phyloP scores from a whole-genome alignment of 257 asterid species.

The Petunia secreta region DNA sequence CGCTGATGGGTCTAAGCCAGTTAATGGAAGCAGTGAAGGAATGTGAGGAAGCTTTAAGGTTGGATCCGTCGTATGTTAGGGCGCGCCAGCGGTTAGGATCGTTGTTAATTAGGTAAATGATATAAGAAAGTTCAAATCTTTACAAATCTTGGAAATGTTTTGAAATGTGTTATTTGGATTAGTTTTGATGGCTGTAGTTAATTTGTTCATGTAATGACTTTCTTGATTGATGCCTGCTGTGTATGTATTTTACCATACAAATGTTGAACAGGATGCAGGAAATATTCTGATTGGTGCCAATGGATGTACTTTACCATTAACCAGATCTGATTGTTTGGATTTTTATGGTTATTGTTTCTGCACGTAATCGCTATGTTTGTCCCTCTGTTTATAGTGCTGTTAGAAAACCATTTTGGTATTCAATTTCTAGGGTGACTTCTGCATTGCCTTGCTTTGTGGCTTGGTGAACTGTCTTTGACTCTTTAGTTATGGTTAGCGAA shows the following conservation, averaged over 20 bases:
- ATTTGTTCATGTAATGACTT: neutral
- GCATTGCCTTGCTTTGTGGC: neutral
- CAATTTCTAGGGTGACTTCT: neutral
- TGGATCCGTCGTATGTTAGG: constrained; percentile 67
- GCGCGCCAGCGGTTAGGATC: constrained; percentile 80
- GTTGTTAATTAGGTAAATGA: constrained; percentile 61
- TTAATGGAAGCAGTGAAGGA: constrained; percentile 61
- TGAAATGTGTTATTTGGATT: neutral
- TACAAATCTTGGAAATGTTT: neutral
- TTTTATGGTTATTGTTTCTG: constrained; percentile 35
- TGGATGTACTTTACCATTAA: neutral
- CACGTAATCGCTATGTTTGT: constrained; percentile 35
- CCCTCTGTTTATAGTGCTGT: constrained; percentile 11
- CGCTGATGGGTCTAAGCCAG: constrained; percentile 57
- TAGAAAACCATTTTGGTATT: neutral
- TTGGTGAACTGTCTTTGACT: neutral
- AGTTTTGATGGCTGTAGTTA: neutral
- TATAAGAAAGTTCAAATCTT: constrained; percentile 33
- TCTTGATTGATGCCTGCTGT: constrained; percentile 24
- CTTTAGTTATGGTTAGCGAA: neutral
- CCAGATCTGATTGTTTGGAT: constrained; percentile 33
- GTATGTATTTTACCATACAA: neutral
- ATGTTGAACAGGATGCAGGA: neutral
- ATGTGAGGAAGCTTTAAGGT: constrained; percentile 68
- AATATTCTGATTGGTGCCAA: constrained; percentile 22